Base-by-base conservation (phyloP, 1,284 basidiomycete genomes). In the Cystobasidiaceae sp. region DNA sequence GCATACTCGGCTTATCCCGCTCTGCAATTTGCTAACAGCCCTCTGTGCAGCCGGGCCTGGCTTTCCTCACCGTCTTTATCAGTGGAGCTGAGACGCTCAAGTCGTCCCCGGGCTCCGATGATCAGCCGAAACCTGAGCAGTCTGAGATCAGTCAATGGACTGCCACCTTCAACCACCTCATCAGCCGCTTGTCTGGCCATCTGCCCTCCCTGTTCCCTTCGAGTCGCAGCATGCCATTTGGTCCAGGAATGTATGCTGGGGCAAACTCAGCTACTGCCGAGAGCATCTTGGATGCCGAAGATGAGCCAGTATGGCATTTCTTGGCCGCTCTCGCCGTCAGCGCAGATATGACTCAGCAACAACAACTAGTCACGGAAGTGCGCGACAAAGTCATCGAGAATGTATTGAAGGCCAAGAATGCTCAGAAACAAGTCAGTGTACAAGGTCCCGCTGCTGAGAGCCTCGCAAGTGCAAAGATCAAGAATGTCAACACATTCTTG, bases 341-440 rank as follows among this genome's bases (percentile, higher is more conserved):
- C 70, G 87, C 90, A 11, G 84, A 84, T 49, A 81, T 85, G 56
- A 87, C 92, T 72, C 91, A 97, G 75, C 83, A 84, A 75, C 87
- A 90, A 69, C 80, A 86, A 55, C 82, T 98, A 43, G 93, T 99
- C 21, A 85, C 86, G 41, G 83, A 86, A 48, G 80, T 97, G 48
- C 85, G 93, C 66, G 94, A 97, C 72, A 94, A 97, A 78, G 88
- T 97, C 19, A 81, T 94, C 41, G 89, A 92, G 71, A 90, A 89
- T 70, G 87, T 94, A 27, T 77, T 85, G 65, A 85, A 82, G 48
- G 89, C 86, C 19, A 87, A 85, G 74, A 86, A 87, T 73, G 87
- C 87, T 21, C 86, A 84, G 83, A 75, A 83, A 33, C 76, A 79
- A 28, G 56, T 64, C 6, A 69, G 72, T 33, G 63, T 41, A n/a